A percentile compares a stretch with the other conserved stretches of the same genome.
Conservation (phyloP, 2,329 filamentous ascomycete genomes). For the Stachybotrys echinatus region DNA sequence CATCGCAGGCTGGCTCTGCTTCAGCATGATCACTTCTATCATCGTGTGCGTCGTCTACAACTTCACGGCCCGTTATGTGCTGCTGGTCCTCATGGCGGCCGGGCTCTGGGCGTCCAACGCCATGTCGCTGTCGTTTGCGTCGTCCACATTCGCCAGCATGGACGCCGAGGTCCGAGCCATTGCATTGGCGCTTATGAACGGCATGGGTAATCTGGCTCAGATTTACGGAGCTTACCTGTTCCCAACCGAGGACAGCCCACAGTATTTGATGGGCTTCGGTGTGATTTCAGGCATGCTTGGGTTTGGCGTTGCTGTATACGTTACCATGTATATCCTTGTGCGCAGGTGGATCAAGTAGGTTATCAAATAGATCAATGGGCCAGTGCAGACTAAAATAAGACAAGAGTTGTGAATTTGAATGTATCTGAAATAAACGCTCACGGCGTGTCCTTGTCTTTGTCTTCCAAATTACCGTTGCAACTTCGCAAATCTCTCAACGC, state of each 20-base stretch:
- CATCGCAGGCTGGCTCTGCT: conserved; percentile 40
- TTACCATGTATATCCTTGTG: conserved; percentile 4
- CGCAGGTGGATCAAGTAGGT: background rate
- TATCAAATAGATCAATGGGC: no score
- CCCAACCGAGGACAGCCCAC: conserved; percentile 39
- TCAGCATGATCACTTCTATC: conserved; percentile 31
- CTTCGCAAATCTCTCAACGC: no score
- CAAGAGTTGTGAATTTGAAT: no score
- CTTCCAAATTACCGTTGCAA: no score
- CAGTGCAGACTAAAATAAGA: no score
- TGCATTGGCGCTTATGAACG: conserved; percentile 47
- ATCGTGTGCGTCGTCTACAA: conserved; percentile 43
- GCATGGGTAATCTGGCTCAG: conserved; percentile 48
- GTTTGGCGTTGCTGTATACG: conserved; percentile 8
- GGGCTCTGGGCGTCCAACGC: conserved; percentile 50
- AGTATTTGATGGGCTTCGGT: conserved; percentile 40
- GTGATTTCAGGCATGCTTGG: conserved; percentile 19
- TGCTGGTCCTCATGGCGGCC: conserved; percentile 50
- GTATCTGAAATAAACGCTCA: no score
- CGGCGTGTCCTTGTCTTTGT: no score
- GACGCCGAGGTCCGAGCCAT: conserved; percentile 41
- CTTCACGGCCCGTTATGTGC: conserved; percentile 44
- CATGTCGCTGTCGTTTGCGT: conserved; percentile 43
- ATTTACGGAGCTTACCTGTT: conserved; percentile 53
- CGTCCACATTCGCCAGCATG: conserved; percentile 44